Evolutionary conservation across 2,329 filamentous ascomycete genomes (phyloP).

Genomic region (Cladobotryum protrusum): DNA sequence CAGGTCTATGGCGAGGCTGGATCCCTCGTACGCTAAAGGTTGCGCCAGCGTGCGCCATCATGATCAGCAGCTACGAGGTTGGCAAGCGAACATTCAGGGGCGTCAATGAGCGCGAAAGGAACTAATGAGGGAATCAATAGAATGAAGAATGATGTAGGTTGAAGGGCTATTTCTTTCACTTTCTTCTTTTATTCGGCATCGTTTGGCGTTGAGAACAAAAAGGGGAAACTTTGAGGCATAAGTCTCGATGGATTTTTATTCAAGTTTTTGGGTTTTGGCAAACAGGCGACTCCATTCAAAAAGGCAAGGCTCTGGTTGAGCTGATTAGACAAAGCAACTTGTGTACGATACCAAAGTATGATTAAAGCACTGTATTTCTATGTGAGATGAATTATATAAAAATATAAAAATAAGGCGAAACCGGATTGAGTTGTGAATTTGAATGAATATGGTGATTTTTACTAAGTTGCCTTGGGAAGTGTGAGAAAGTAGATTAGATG

Average conservation of each 20-base stretch:
- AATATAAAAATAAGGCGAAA: background rate
- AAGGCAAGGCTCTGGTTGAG: background rate
- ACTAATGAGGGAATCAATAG: background rate
- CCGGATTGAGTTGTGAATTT: no score
- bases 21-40: conserved; percentile 88
- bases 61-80: conserved; percentile 97
- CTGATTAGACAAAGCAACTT: background rate
- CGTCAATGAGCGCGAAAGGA: conserved; percentile 53
- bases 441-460: no score
- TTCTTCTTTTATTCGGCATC: conserved; percentile 4
- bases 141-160: background rate
- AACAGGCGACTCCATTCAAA: background rate
- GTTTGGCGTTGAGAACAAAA: conserved; percentile 9
- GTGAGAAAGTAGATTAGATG: no score
- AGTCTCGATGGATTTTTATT: conserved; percentile 6
- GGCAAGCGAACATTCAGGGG: conserved; percentile 81
- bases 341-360: conserved; percentile 18
- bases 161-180: background rate
- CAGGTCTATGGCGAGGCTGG: conserved; percentile 87
- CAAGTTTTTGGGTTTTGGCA: background rate
- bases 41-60: conserved; percentile 93
- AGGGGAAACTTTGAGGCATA: background rate
- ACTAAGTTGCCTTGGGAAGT: no score
- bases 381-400: conserved; percentile 1
- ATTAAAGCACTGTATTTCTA: background rate